These are phyloP conservation scores for Arbutus unedo DNA, from an alignment of 148 eudicot species.

Conservation along the genomic window DNA sequence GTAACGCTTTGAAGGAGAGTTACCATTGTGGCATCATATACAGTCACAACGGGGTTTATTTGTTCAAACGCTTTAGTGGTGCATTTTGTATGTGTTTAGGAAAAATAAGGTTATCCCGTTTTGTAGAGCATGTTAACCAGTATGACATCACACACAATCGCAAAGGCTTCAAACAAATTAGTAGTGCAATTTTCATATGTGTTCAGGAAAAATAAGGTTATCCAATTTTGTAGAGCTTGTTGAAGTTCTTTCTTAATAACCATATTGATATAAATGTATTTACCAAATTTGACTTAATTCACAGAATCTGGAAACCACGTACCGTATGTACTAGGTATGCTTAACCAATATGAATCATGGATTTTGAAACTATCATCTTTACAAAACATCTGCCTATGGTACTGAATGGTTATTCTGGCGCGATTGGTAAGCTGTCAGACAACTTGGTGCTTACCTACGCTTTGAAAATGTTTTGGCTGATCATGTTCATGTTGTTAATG, in stretches of 20 bases:
- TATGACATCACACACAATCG: too few relatives aligned
- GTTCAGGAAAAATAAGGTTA: background rate
- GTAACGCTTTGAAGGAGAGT: background rate
- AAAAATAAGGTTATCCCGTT: too few relatives aligned
- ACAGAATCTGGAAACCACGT: background rate
- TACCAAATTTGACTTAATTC: background rate
- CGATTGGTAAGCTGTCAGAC: background rate
- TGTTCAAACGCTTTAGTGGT: background rate
- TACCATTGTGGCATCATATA: too few relatives aligned
- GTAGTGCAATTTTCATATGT: background rate
- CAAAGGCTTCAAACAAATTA: too few relatives aligned
- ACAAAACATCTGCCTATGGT: background rate
- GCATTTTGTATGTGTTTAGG: background rate
- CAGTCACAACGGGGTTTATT: too few relatives aligned
- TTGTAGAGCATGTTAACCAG: background rate
- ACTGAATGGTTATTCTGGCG: background rate
- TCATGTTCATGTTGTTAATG: constrained; percentile 3
- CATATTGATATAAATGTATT: background rate
- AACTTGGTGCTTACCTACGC: background rate
- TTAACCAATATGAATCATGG: background rate
- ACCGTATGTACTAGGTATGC: background rate
- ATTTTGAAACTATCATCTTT: background rate
- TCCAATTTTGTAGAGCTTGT: background rate
- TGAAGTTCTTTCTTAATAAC: background rate
- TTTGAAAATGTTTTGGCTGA: background rate